Evolutionary conservation across 192 early-diverging fungal species (phyloP).

Genomic region (Coemansia reversa): DNA sequence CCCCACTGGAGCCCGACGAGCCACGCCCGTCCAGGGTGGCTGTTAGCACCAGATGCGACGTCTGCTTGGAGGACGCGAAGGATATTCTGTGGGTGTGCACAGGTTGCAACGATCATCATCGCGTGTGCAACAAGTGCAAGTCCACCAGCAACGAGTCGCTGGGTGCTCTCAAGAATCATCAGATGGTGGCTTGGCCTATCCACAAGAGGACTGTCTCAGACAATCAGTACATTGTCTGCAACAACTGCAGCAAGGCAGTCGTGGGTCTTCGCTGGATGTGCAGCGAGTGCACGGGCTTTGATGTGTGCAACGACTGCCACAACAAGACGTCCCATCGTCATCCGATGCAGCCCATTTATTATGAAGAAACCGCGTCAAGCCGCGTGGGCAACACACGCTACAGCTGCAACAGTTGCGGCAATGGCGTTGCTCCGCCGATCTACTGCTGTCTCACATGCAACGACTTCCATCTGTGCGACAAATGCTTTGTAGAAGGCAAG

Average conservation of each 20-base stretch:
- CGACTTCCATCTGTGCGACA: constrained; percentile 39
- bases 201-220: constrained; percentile 15
- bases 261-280: constrained; percentile 58
- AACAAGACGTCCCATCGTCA: constrained; percentile 25
- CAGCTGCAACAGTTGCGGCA: constrained; percentile 36
- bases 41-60: constrained; percentile 4
- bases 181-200: constrained; percentile 42
- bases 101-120: constrained; percentile 22
- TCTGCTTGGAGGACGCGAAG: constrained; percentile 16
- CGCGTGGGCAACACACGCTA: constrained; percentile 16
- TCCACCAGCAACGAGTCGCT: neutral
- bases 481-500: constrained; percentile 20
- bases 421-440: constrained; percentile 16
- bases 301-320: constrained; percentile 65
- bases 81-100: constrained; percentile 46
- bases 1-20: constrained; percentile 35
- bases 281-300: constrained; percentile 59
- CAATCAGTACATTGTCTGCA: constrained; percentile 56
- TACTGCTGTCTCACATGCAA: constrained; percentile 37
- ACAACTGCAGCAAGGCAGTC: constrained; percentile 55
- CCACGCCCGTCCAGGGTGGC: constrained; percentile 4
- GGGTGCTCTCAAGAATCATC: constrained; percentile 6
- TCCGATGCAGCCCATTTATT: constrained; percentile 20
- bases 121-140: constrained; percentile 47
- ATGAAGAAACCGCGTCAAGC: constrained; percentile 20